phyloP scores from a whole-genome alignment of 257 asterid genomes.

The Buddleja alternifolia region DNA sequence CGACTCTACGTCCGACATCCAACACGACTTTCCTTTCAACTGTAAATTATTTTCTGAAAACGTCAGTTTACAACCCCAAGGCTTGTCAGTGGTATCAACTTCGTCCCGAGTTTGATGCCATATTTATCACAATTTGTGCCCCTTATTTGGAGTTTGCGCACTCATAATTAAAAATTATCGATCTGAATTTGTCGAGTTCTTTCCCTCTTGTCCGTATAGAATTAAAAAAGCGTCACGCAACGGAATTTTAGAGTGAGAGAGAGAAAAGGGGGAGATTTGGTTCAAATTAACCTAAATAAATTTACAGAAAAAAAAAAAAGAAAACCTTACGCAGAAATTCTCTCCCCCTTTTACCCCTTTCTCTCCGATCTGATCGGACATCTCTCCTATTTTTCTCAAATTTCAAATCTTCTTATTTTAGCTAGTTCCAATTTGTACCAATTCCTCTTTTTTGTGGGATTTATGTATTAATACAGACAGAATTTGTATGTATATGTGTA shows the following conservation, averaged over 20 bases:
- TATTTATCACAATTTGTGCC: no score
- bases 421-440: slow-evolving; percentile 16
- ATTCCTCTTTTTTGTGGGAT: slow-evolving; percentile 16
- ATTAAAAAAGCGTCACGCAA: no score
- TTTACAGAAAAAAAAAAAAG: not conserved
- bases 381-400: slow-evolving; percentile 23
- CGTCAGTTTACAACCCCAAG: no score
- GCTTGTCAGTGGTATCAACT: no score
- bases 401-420: slow-evolving; percentile 10
- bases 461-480: slow-evolving; percentile 24
- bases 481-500: slow-evolving; percentile 14
- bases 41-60: not conserved
- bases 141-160: no score
- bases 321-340: slow-evolving; percentile 29
- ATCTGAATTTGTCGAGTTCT: no score
- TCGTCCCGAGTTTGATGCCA: no score
- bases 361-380: slow-evolving; percentile 53
- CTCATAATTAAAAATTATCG: no score
- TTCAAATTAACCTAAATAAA: no score
- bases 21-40: slow-evolving; percentile 15
- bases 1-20: slow-evolving; percentile 18
- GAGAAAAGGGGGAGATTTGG: slow-evolving; percentile 3
- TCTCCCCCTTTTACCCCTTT: slow-evolving; percentile 31
- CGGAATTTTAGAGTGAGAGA: slow-evolving; percentile 27
- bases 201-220: no score